phyloP scores from a whole-genome alignment of 2,329 filamentous ascomycete genomes.

The Aspergillus eucalypticola region DNA sequence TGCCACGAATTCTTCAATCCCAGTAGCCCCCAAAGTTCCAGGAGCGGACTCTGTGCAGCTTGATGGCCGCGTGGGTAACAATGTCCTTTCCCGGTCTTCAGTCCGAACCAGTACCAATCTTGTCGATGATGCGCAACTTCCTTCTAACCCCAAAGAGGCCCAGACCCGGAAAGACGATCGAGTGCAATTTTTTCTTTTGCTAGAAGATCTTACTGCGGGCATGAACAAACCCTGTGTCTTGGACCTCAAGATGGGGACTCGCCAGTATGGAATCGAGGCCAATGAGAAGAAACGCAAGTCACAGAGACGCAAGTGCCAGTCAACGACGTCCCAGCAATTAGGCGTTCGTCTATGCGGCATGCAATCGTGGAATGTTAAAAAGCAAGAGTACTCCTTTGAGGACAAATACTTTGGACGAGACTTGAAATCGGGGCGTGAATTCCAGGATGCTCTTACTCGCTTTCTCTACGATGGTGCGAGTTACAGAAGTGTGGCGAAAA shows the following conservation, averaged over 20 bases:
- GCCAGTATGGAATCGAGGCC: slow-evolving; percentile 93
- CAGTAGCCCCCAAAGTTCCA: not conserved
- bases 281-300: slow-evolving; percentile 89
- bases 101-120: slow-evolving; percentile 15
- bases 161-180: slow-evolving; percentile 58
- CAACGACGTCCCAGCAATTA: slow-evolving; percentile 85
- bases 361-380: slow-evolving; percentile 89
- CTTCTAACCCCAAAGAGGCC: slow-evolving; percentile 75
- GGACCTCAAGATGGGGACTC: slow-evolving; percentile 97
- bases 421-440: slow-evolving; percentile 82
- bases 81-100: slow-evolving; percentile 9
- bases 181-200: slow-evolving; percentile 86
- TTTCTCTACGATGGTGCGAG: slow-evolving; percentile 91
- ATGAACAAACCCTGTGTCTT: slow-evolving; percentile 97
- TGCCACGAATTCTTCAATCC: slow-evolving; percentile 12
- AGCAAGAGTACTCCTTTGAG: slow-evolving; percentile 85
- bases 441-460: slow-evolving; percentile 80
- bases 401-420: slow-evolving; percentile 97
- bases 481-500: slow-evolving; percentile 73
- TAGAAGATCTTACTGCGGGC: slow-evolving; percentile 92
- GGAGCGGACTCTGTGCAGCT: not conserved
- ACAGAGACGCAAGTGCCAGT: slow-evolving; percentile 87
- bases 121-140: slow-evolving; percentile 42
- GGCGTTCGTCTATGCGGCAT: slow-evolving; percentile 93
- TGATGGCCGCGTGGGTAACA: not conserved